A percentile compares a stretch with the other conserved stretches of the same genome.
These are phyloP conservation scores for Zostera marina DNA, from an alignment of 116 monocot genomes.

Conservation along the genomic window DNA sequence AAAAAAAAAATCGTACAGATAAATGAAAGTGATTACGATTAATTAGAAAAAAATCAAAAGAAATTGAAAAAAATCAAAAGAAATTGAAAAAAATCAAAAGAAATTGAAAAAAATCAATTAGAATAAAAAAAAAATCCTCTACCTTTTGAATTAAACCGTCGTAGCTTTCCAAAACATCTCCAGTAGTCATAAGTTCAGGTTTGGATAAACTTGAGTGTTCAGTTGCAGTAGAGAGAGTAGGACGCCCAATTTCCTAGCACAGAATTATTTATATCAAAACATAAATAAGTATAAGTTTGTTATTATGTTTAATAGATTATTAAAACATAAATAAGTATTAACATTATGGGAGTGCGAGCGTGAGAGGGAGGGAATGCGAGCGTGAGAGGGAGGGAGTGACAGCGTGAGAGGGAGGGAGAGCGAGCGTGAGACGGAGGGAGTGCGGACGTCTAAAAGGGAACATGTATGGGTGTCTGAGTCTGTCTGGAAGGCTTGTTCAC, in stretches of 20 bases:
- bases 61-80: neutral
- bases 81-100: neutral
- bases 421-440: too few relatives aligned
- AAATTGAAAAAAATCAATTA: neutral
- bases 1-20: too few relatives aligned
- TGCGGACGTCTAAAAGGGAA: too few relatives aligned
- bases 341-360: too few relatives aligned
- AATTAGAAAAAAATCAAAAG: neutral
- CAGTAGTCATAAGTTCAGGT: slow-evolving; percentile 51
- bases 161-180: slow-evolving; percentile 78
- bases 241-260: slow-evolving; percentile 48
- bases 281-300: neutral
- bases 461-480: too few relatives aligned
- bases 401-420: too few relatives aligned
- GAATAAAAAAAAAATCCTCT: neutral
- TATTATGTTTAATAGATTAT: neutral
- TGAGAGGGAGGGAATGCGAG: too few relatives aligned
- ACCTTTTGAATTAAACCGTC: slow-evolving; percentile 72
- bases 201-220: slow-evolving; percentile 26
- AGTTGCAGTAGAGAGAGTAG: slow-evolving; percentile 18
- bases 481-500: too few relatives aligned
- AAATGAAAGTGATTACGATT: neutral
- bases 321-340: too few relatives aligned
- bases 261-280: slow-evolving; percentile 4
- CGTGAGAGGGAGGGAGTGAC: too few relatives aligned